phyloP scores from a whole-genome alignment of 2,329 filamentous ascomycete species.

The Coleophoma crateriformis region DNA sequence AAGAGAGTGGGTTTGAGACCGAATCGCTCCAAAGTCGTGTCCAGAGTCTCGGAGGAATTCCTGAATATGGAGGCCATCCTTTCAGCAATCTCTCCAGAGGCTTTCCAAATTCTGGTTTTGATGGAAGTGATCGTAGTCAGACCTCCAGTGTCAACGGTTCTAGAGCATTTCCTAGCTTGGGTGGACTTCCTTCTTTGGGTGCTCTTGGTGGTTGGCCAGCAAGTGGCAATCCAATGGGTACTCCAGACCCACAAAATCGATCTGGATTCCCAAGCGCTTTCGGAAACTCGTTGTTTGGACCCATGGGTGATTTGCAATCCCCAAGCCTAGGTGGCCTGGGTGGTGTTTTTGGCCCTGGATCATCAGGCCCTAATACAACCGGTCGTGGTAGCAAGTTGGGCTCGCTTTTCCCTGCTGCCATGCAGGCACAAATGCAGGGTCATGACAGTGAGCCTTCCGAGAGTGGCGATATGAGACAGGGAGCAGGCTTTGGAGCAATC shows the following conservation, averaged over 20 bases:
- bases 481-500: conserved; percentile 60
- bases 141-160: conserved; percentile 78
- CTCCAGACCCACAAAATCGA: conserved; percentile 58
- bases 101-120: conserved; percentile 36
- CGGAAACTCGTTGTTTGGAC: conserved; percentile 75
- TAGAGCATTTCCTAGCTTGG: conserved; percentile 63
- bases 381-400: conserved; percentile 77
- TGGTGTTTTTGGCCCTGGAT: conserved; percentile 62
- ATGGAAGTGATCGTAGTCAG: conserved; percentile 84
- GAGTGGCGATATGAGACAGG: conserved; percentile 53
- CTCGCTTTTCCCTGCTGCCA: conserved; percentile 78
- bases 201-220: conserved; percentile 35
- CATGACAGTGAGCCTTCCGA: conserved; percentile 61
- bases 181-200: conserved; percentile 51
- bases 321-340: conserved; percentile 63
- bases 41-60: conserved; percentile 45
- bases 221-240: conserved; percentile 57
- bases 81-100: conserved; percentile 52
- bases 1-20: conserved; percentile 31
- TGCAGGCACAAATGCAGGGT: conserved; percentile 85
- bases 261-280: conserved; percentile 54
- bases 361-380: conserved; percentile 56
- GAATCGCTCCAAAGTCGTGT: conserved; percentile 36
- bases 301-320: conserved; percentile 73
- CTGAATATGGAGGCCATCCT: conserved; percentile 39